Base-by-base conservation (phyloP, 768 basidiomycete species). In the Tricholoma sp. region DNA sequence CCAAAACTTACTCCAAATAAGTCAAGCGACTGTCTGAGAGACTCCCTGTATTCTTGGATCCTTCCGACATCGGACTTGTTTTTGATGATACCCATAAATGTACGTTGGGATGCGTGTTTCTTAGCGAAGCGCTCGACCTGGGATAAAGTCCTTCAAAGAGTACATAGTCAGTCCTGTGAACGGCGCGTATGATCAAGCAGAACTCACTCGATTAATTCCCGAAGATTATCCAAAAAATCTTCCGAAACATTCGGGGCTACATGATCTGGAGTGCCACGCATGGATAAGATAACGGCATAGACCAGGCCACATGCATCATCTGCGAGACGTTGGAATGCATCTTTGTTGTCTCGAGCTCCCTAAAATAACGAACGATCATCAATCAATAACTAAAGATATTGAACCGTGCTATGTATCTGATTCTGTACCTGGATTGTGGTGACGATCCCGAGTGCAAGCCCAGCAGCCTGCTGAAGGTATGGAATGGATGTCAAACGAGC, bases 401-500 rank as follows among this genome's bases (percentile, higher is more conserved):
- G 18, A 39, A 18, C 16, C 16, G 2, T 4, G 34, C 22, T 29
- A 9, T 9, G n/a, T n/a, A n/a, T n/a, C n/a, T n/a, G n/a, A n/a
- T n/a, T n/a, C 4, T 10, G 41, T 41, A 53, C 52, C 21, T 29
- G 52, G 2, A 53, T 12, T 53, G 37, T n/a, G 16, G 24, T 16
- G 6, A 53, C 22, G 19, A 53, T 43, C 22, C 22, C 24, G 16
- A 53, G 21, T 41, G 52, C 22, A 9, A 39, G 52, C 24, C 41
- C 16, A 19, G 61, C 58, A 12, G 61, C 58, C 5, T 39, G 41
- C 7, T 34, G 24, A 16, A 61, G 50, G 35, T 49, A 55, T 3
- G 55, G 61, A 21, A 57, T 19, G 7, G 55, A 27, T 19, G 61
- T 32, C 3, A 62, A 16, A 12, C 53, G 46, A 19, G 47, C 56